Evolutionary conservation across 169 alveolate species (phyloP), one percentile per base, ranked within the genome.

Genomic region (Eimeria sp.): DNA sequence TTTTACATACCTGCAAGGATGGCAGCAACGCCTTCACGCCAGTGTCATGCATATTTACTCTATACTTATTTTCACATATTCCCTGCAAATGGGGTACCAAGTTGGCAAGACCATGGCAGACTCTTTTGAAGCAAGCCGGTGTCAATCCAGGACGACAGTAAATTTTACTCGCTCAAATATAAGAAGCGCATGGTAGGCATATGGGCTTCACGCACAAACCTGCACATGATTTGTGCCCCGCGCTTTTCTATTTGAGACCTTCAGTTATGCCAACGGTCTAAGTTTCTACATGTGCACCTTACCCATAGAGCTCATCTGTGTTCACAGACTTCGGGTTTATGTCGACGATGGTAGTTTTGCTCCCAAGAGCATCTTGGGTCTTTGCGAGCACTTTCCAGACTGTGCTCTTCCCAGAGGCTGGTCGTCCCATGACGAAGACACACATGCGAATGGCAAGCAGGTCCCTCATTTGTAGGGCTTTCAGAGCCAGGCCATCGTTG

Each of bases 371-470:
- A 77, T 99, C 99, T 98, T 99, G 98, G 52, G 99, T 99, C 95
- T 98, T 98, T 52, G 99, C 99, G 56, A 99, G 97, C 90, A 98
- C 98, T 95, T 99, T 97, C 99, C 99, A 99, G 94, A 99, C 97
- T 11, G 99, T 97, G 49, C 99, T 98, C 96, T 99, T 99, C 91
- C 99, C 99, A 80, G 99, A 97, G 72, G 99, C 99, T 58, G 99
- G 99, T 13, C 98, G 98, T 54, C 99, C 99, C 99, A 99, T 99
- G 94, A 99, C 98, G 98, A 99, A 99, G 95, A 99, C 99, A 95
- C 99, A 99, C 97, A 99, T 99, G 95, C 99, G 88, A 96, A 99
- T 99, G 91, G 98, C 99, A 25, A 99, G 97, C 60, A 99, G 97
- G 96, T 99, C 99, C 87, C 98, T 97, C 88, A 99, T 95, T 97